Base-by-base conservation (phyloP, 129 eudicot genomes). In the Silybum marianum region DNA sequence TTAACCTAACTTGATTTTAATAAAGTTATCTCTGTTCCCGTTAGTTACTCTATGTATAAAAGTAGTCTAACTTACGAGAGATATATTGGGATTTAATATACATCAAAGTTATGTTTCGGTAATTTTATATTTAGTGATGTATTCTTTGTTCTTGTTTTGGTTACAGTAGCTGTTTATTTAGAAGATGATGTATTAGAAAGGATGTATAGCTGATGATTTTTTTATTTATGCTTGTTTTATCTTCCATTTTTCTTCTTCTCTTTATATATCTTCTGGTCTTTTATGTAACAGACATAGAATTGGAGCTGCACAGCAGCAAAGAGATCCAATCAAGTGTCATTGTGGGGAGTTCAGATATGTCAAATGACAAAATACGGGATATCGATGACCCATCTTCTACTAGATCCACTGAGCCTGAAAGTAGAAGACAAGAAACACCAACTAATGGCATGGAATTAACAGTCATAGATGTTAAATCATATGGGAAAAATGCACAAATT, bases 221-320 rank as follows among this genome's bases (percentile, higher is more conserved):
- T 54, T 54, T 14, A 54, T n/a, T 18, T 14, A 14, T 54, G 65
- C 2, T 54, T 54, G 67, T 75, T 63, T 69, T 74, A 19, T 69
- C 62, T 36, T 13, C 40, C 58, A 9, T 83, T 62, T 62, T 48
- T 9, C 7, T 19, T 11, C 18, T 60, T 42, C 60, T 18, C 21
- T 68, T 46, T 46, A 63, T 8, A 24, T 2, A 16, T 7, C 24
- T 40, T 70, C 28, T 79, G 72, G 62, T 66, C 54, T 77, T 73
- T 69, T 23, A 48, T 76, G 32, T 76, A 63, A 70, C 81, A 78
- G 83, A 82, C 48, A 69, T 81, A 72, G 73, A 82, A 74, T 76
- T 71, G 77, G 88, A 85, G 24, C 79, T 78, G 16, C 73, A n/a
- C 54, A 72, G 72, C 78, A 75, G 78, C 42, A 85, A 77, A 82